phyloP scores from a whole-genome alignment of 257 asterid species.

The Penstemon eatonii region DNA sequence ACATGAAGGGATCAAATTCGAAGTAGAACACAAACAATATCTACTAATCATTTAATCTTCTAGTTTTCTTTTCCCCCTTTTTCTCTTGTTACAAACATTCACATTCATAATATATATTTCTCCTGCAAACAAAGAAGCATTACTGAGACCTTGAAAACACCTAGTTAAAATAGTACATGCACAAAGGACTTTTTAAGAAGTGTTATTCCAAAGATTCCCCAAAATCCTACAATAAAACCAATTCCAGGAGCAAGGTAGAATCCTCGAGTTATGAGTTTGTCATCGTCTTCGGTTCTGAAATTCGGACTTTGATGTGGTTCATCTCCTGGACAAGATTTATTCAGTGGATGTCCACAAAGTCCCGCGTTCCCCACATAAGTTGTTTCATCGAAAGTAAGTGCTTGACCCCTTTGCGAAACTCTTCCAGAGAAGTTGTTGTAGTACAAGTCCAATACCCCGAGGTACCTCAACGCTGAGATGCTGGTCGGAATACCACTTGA shows the following conservation, averaged over 20 bases:
- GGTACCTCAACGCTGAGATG: not conserved
- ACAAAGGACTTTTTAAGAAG: not conserved
- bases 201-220: conserved; percentile 23
- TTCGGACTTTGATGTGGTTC: conserved; percentile 14
- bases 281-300: conserved; percentile 1
- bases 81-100: no score
- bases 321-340: not conserved
- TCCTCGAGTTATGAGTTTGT: conserved; percentile 10
- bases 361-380: conserved; percentile 15
- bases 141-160: no score
- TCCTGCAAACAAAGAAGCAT: no score
- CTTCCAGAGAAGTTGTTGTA: conserved; percentile 35
- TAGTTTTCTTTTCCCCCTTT: no score
- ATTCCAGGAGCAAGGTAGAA: conserved; percentile 7
- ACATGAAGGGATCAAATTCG: no score
- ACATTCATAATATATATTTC: no score
- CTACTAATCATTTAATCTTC: no score
- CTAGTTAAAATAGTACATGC: not conserved
- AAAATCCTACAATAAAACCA: conserved; percentile 26
- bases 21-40: no score
- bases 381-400: conserved; percentile 5
- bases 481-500: conserved; percentile 26
- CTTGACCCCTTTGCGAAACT: conserved; percentile 18
- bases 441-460: conserved; percentile 25
- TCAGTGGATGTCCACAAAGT: conserved; percentile 23